Evolutionary conservation across 179 eudicot genomes (phyloP).

Genomic region (Drosera spatulata): DNA sequence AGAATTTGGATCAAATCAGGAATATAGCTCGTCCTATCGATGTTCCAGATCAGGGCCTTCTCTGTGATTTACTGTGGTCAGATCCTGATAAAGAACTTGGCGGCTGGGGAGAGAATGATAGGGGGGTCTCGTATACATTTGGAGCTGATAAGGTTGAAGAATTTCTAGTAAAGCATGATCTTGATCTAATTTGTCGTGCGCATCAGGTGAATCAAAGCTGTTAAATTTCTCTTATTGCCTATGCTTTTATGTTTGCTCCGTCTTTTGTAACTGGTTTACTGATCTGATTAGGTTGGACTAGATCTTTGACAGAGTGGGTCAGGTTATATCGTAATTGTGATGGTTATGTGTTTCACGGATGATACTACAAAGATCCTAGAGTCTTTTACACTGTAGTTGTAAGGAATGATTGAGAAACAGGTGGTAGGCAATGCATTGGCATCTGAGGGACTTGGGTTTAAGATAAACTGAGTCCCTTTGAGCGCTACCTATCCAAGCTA

Average conservation of each 20-base stretch:
- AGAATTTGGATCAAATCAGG: constrained; percentile 56
- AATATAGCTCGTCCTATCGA: constrained; percentile 64
- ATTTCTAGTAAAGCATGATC: constrained; percentile 62
- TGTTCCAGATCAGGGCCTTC: constrained; percentile 78
- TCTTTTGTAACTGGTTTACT: not conserved
- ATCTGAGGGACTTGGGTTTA: no score
- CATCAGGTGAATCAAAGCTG: constrained; percentile 42
- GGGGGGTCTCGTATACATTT: constrained; percentile 68
- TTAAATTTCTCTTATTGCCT: not conserved
- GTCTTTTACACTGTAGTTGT: no score
- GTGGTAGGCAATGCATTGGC: no score
- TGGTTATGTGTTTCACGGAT: no score
- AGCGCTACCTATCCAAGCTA: no score
- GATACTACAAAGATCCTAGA: no score
- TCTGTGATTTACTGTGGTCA: constrained; percentile 67
- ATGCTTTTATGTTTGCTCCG: not conserved
- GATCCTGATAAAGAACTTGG: constrained; percentile 69
- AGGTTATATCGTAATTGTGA: no score
- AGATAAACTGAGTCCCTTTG: no score
- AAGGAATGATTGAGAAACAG: no score
- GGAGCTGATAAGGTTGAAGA: constrained; percentile 59
- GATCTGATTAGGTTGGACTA: no score
- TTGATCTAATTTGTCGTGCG: constrained; percentile 66
- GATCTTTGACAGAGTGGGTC: no score
- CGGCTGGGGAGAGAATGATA: constrained; percentile 82